Base-by-base conservation (phyloP, 2,329 filamentous ascomycete species). In the Cadophora sp. region DNA sequence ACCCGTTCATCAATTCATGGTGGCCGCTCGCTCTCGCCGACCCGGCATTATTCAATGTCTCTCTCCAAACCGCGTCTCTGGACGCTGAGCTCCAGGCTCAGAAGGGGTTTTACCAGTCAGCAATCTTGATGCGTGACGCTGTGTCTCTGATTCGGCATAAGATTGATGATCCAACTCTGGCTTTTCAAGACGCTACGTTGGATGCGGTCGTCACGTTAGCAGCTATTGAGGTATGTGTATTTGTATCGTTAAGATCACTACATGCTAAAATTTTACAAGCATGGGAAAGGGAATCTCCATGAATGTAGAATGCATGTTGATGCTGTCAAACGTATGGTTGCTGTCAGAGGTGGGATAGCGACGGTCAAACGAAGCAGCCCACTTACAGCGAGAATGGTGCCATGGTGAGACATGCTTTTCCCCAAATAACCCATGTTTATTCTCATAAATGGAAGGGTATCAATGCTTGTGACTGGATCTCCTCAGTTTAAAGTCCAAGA, bases 1-100 rank as follows among this genome's bases (percentile, higher is more conserved):
- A 88, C 70, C 85, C 85, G 0, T 88, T 88, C 67, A 76, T 88
- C 20, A 77, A 86, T 7, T 87, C 84, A 0, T 88, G 86, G 86
- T 88, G 86, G 85, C 86, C 86, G 0, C 78, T 84, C 0, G 85
- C 85, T 0, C 79, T 88, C 0, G 81, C 79, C 0, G 85, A 88
- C 64, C 84, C 85, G 0, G 84, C 84, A 4, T 71, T 88, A 0
- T 88, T 88, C 63, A 84, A 88, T 69, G 85, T 88, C 27, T 87
- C 85, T 2, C 77, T 88, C 14, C 85, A 87, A 71, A 87, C 85
- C 5, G 85, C 85, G 48, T 87, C 80, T 45, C 80, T 87, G 0
- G 85, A 88, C 66, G 81, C 86, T 36, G 85, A 88, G 70, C 67
- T 83, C 13, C 71, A 79, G 14, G 84, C 84, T 0, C 82, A 82